Evolutionary conservation across 1,284 basidiomycete genomes (phyloP), one percentile per base, ranked within the genome.

Genomic region (Ganoderma sp.): DNA sequence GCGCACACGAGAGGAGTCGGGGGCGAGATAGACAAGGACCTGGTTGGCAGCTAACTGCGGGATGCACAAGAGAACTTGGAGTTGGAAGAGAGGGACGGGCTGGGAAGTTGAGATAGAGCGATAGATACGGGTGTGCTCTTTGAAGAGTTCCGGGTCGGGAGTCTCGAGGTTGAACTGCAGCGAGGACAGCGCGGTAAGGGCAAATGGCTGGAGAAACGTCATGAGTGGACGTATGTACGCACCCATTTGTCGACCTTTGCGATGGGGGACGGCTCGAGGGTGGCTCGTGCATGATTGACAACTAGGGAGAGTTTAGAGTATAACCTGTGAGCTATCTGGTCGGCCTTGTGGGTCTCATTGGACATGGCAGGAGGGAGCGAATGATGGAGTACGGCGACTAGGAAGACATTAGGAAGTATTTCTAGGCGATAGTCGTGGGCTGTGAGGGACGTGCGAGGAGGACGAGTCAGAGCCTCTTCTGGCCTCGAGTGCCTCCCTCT

Each of bases 251-350:
- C 92, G 42, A 84, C 78, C 81, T 86, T 91, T 50, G 80, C 77
- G 67, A 80, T 78, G 25, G 81, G 76, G 73, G 37, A 73, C 37
- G 82, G 79, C 73, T 85, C 84, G 54, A 79, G 77, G 54, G 90
- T 89, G 28, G 87, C 82, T 69, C 92, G 83, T 19, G 91, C 90
- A 78, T 92, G 82, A 77, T 88, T 84, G 72, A 94, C 83, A 73
- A 92, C 85, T 74, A 90, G 87, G 76, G 86, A 87, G 69, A 93
- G 87, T 82, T 94, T 94, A 65, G 88, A 85, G 81, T 92, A 93
- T 79, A 92, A 88, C 77, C 89, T 88, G 79, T 90, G 87, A 66
- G 90, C 89, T 76, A 94, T 93, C 84, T 93, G 91, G 85, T 94
- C 91, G 72, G 91, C 89, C 83, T 88, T 92, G 79, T 87, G 85